Evolutionary conservation across 2,329 filamentous ascomycete species (phyloP).

Genomic region (Madurella fahalii): DNA sequence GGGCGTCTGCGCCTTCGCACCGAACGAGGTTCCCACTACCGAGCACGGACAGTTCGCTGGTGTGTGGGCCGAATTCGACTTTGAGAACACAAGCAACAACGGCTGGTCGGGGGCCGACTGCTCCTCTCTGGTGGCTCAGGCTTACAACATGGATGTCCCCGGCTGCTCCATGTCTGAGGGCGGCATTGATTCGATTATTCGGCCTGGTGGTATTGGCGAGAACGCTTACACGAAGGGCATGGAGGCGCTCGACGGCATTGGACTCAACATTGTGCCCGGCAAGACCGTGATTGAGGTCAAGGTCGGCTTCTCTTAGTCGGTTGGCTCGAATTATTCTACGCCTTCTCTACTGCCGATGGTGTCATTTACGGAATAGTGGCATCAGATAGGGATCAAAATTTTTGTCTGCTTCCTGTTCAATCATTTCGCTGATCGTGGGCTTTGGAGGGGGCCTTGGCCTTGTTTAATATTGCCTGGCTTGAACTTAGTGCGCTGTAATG

Average conservation of each 20-base stretch:
- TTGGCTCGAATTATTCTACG: not conserved
- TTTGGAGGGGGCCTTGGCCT: not conserved
- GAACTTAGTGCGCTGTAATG: not conserved
- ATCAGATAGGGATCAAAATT: slow-evolving; percentile 16
- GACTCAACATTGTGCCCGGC: slow-evolving; percentile 32
- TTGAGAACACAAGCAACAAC: slow-evolving; percentile 42
- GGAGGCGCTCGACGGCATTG: slow-evolving; percentile 33
- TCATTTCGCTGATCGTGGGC: not conserved
- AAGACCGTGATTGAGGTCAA: slow-evolving; percentile 18
- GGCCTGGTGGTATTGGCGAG: slow-evolving; percentile 27
- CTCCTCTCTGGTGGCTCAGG: slow-evolving; percentile 44
- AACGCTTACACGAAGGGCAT: slow-evolving; percentile 36
- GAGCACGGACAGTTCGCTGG: slow-evolving; percentile 38
- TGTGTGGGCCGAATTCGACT: slow-evolving; percentile 51
- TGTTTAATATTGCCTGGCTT: not conserved
- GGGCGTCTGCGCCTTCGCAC: slow-evolving; percentile 44
- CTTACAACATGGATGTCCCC: slow-evolving; percentile 33
- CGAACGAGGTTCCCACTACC: slow-evolving; percentile 34
- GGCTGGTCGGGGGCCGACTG: slow-evolving; percentile 49
- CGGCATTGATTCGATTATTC: slow-evolving; percentile 32
- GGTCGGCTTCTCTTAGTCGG: slow-evolving; percentile 22
- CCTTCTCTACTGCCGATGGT: slow-evolving; percentile 16
- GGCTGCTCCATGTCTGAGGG: slow-evolving; percentile 39
- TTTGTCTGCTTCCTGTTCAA: not conserved
- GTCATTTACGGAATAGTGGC: slow-evolving; percentile 3